Conservation (phyloP, 768 basidiomycete genomes). For the Dioszegia hungarica region DNA sequence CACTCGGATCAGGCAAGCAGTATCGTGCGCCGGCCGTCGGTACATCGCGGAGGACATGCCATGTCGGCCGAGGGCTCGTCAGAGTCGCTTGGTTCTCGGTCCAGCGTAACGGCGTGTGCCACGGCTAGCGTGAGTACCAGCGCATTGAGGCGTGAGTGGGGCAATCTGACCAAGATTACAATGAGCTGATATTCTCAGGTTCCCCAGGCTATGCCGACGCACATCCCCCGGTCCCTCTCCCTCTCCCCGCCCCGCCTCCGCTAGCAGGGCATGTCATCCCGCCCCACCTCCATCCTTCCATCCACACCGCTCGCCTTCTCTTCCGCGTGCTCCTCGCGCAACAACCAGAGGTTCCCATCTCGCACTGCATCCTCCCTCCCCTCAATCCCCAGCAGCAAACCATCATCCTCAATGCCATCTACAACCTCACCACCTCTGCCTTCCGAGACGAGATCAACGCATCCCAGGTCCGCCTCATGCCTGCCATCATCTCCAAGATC, state of each 20-base stretch:
- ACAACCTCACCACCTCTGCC: conserved; percentile 13
- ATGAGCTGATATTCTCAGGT: too few species aligned
- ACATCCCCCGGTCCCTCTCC: background rate
- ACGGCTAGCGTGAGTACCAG: too few species aligned
- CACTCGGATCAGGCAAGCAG: background rate
- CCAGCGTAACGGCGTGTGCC: too few species aligned
- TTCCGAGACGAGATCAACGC: background rate
- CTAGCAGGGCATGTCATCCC: background rate
- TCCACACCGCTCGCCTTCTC: conserved; percentile 16
- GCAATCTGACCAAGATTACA: too few species aligned
- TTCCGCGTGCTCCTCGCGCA: conserved; percentile 13
- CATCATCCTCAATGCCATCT: conserved; percentile 21
- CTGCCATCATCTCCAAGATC: conserved; percentile 11
- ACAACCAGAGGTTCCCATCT: conserved; percentile 7
- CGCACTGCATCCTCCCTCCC: conserved; percentile 10
- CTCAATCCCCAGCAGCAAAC: conserved; percentile 14
- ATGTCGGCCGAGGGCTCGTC: background rate
- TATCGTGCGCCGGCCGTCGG: background rate
- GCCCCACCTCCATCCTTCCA: conserved; percentile 11
- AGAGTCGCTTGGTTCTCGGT: background rate
- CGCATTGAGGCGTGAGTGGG: too few species aligned
- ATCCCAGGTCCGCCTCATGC: conserved; percentile 11
- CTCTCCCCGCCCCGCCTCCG: background rate
- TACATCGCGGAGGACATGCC: background rate
- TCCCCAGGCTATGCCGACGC: too few species aligned